These are phyloP conservation scores for Helenozyma rhizophorensis DNA, from an alignment of 805 yeast species.

Conservation along the genomic window DNA sequence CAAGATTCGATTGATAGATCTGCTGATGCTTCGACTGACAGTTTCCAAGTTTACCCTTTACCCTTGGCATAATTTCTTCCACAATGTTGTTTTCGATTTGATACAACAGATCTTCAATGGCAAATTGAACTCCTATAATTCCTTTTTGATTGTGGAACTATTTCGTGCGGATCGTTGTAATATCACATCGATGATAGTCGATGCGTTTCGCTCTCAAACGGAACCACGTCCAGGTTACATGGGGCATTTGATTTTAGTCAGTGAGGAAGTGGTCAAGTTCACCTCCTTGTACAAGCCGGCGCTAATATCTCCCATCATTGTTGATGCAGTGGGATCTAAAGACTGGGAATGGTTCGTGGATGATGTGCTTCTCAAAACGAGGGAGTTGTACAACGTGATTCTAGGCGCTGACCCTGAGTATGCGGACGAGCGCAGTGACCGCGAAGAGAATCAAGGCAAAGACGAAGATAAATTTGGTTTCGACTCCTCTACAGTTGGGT, in stretches of 20 bases:
- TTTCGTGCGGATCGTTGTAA: conserved; percentile 21
- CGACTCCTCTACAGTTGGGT: conserved; percentile 35
- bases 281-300: conserved; percentile 58
- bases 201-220: conserved; percentile 43
- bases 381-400: conserved; percentile 55
- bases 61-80: conserved; percentile 97
- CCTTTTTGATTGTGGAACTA: conserved; percentile 34
- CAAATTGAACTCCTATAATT: conserved; percentile 82
- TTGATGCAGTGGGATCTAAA: conserved; percentile 47
- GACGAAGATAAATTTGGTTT: conserved; percentile 18
- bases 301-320: conserved; percentile 53
- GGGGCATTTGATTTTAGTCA: conserved; percentile 93
- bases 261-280: conserved; percentile 94
- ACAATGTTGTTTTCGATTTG: conserved; percentile 94
- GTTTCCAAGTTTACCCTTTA: conserved; percentile 70
- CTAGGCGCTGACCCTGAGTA: conserved; percentile 40
- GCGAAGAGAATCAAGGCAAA: conserved; percentile 3
- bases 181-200: conserved; percentile 35
- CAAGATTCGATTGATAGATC: conserved; percentile 78
- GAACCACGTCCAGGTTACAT: conserved; percentile 83
- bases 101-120: conserved; percentile 94
- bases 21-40: conserved; percentile 62
- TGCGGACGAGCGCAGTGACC: conserved; percentile 8
- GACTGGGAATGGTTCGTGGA: conserved; percentile 50
- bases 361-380: conserved; percentile 45